Base-by-base conservation (phyloP, 129 eudicot species). In the Centrapalus pauciflorus region DNA sequence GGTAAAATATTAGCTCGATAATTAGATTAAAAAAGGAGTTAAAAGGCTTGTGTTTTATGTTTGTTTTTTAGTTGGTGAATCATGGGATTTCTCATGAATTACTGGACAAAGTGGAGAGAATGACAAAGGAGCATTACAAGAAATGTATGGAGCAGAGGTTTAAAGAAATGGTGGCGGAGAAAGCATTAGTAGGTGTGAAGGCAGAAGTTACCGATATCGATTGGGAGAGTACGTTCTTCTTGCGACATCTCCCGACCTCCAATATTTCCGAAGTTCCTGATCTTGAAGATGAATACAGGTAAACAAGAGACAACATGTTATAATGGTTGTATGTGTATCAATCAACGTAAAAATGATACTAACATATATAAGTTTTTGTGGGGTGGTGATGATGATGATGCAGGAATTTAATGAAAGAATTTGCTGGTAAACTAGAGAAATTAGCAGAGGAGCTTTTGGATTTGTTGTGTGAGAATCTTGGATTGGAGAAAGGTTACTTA, bases 171-270 rank as follows among this genome's bases (percentile, higher is more conserved):
- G 92, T 85, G 55, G 87, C 84, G 32, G 75, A 62, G 19, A 79
- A 85, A 67, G 85, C 76, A 3, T 77, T 82, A 43, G 87, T 79
- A 61, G 87, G 82, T 14, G 85, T 76, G 2, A 69, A 85, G 50
- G 78, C 84, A 1, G 92, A 85, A 73, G 76, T 85, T 46, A 82
- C 76, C 10, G 77, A 85, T 58, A 10, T 79, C 1, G 87, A 85
- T 50, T 85, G 92, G 87, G 92, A 82, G 74, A 85, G 92, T 81
- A 85, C 84, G 4, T 85, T 79, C 80, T 82, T 55, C 77, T 64
- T 85, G 66, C 83, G 83, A 55, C 87, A 82, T 79, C 87, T 79
- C 19, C 92, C 87, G 0, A 20, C 4, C 21, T 82, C 87, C 0
- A 85, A 79, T 70, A 65, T 85, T 23, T 67, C 78, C 1, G 62